phyloP scores from a whole-genome alignment of 495 filamentous ascomycete genomes.

The Cenococcum geophilum region DNA sequence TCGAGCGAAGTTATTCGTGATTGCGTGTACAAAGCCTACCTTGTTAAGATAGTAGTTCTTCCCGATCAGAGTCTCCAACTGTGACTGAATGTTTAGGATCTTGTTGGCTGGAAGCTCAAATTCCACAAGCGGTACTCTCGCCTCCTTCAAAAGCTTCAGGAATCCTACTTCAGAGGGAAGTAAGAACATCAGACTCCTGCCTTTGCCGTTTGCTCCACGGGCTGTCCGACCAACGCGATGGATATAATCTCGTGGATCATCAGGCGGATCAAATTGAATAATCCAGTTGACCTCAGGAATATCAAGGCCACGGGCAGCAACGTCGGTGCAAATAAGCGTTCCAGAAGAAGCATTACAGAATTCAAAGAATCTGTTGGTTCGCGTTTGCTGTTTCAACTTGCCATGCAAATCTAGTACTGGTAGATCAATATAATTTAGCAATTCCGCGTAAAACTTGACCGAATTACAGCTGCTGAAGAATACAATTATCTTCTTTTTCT shows the following conservation, averaged over 20 bases:
- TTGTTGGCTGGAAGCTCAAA: constrained; percentile 86
- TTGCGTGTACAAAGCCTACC: constrained; percentile 38
- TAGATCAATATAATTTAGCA: constrained; percentile 62
- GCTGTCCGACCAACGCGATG: constrained; percentile 96
- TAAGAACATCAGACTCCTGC: constrained; percentile 81
- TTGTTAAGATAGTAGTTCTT: constrained; percentile 97
- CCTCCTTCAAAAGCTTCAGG: constrained; percentile 83
- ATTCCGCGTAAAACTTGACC: constrained; percentile 90
- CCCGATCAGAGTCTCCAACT: constrained; percentile 86
- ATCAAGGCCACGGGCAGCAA: constrained; percentile 89
- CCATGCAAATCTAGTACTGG: constrained; percentile 83
- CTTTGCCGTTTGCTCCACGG: constrained; percentile 75
- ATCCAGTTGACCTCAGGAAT: constrained; percentile 95
- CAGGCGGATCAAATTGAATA: constrained; percentile 88
- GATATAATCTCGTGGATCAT: constrained; percentile 88
- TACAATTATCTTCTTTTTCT: constrained; percentile 94
- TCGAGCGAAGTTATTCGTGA: background rate
- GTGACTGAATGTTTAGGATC: constrained; percentile 89
- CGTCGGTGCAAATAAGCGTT: constrained; percentile 91
- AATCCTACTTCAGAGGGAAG: constrained; percentile 91
- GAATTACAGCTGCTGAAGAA: constrained; percentile 92
- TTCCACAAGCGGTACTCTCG: constrained; percentile 87
- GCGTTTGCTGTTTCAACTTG: constrained; percentile 95
- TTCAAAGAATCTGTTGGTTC: constrained; percentile 96
- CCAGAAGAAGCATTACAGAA: constrained; percentile 92